A percentile compares a stretch with the other conserved stretches of the same genome.
phyloP scores from a whole-genome alignment of 192 early-diverging fungal species.

The Rhizophlyctis rosea region DNA sequence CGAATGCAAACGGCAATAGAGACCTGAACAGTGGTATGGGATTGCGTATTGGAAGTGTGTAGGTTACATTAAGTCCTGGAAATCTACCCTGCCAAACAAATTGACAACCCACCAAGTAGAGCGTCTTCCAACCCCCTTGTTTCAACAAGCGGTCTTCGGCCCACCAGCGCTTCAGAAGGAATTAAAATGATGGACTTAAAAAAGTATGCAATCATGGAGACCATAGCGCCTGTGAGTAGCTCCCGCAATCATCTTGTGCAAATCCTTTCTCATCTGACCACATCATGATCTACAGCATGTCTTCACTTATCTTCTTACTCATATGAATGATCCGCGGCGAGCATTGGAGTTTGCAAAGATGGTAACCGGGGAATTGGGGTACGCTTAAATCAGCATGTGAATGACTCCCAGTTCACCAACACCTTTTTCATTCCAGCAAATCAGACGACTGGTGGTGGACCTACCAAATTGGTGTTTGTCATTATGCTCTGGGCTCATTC shows the following conservation, averaged over 20 bases:
- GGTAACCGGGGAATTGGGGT: constrained; percentile 12
- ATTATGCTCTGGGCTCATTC: constrained; percentile 7
- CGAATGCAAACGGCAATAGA: too few relatives aligned
- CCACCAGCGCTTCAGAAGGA: too few relatives aligned
- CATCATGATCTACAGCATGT: constrained; percentile 7
- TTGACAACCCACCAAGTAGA: too few relatives aligned
- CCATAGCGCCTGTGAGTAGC: not conserved
- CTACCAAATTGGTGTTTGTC: constrained; percentile 28
- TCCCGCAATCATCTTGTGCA: not conserved
- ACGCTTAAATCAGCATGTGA: constrained; percentile 5
- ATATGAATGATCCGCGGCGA: constrained; percentile 5
- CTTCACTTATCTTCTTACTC: constrained; percentile 18
- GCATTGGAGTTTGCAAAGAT: constrained; percentile 26
- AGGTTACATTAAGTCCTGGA: too few relatives aligned
- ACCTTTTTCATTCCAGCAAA: constrained; percentile 6
- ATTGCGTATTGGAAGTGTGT: too few relatives aligned
- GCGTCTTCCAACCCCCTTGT: too few relatives aligned
- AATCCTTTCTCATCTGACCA: not conserved
- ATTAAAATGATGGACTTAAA: not conserved
- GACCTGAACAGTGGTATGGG: too few relatives aligned
- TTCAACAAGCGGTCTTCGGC: too few relatives aligned
- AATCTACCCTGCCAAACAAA: too few relatives aligned
- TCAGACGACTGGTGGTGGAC: constrained; percentile 42
- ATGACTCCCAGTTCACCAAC: not conserved
- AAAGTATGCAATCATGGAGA: not conserved